Evolutionary conservation across 2,329 filamentous ascomycete genomes (phyloP).

Genomic region (Fusarium beomiforme): DNA sequence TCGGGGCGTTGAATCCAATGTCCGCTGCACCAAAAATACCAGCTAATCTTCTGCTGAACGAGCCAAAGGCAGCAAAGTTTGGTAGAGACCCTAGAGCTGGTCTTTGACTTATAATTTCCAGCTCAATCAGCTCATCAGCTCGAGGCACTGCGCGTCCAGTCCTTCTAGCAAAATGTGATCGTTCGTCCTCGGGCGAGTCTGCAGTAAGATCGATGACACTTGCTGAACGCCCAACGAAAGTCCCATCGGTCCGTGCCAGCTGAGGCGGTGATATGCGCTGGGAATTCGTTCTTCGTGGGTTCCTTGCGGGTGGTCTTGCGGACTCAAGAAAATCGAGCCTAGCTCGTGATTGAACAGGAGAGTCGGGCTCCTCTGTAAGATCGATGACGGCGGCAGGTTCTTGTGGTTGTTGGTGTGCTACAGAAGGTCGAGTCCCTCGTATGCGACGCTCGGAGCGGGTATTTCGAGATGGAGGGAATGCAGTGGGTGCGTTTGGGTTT

Average conservation of each 20-base stretch:
- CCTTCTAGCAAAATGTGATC: constrained; percentile 28
- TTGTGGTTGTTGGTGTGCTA: constrained; percentile 17
- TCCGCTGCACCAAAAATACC: constrained; percentile 40
- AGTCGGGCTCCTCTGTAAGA: constrained; percentile 62
- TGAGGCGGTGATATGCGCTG: constrained; percentile 54
- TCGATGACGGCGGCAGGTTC: constrained; percentile 56
- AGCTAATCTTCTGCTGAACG: constrained; percentile 41
- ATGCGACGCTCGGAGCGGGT: constrained; percentile 3
- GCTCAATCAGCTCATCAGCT: constrained; percentile 42
- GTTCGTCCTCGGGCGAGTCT: constrained; percentile 54
- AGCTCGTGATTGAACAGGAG: constrained; percentile 51
- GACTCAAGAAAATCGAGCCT: constrained; percentile 38
- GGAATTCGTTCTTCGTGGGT: constrained; percentile 55
- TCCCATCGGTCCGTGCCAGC: constrained; percentile 57
- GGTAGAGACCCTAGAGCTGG: constrained; percentile 35
- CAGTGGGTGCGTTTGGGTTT: constrained; percentile 18
- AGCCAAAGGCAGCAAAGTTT: constrained; percentile 35
- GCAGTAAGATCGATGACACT: constrained; percentile 64
- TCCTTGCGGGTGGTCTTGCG: constrained; percentile 41
- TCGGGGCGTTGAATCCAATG: constrained; percentile 34
- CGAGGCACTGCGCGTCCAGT: constrained; percentile 13
- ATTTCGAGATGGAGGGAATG: constrained; percentile 8
- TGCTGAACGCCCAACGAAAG: constrained; percentile 47
- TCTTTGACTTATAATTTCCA: constrained; percentile 42
- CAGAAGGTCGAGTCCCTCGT: neutral